Evolutionary conservation across 2,329 filamentous ascomycete species (phyloP), one percentile per base, ranked within the genome.

Genomic region (Venturia asperata): DNA sequence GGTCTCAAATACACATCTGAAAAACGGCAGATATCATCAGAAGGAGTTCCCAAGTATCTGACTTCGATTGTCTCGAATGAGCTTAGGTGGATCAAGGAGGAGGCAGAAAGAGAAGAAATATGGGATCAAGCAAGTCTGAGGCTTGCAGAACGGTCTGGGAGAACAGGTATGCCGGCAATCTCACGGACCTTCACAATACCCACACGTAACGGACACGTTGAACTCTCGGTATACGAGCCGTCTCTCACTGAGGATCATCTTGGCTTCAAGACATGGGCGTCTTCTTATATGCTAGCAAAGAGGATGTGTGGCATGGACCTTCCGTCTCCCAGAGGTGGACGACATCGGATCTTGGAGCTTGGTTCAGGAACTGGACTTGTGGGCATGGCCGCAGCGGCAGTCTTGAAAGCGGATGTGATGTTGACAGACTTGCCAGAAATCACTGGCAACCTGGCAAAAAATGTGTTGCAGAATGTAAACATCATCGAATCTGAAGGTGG

Each of bases 231-330:
- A 47, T 84, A 91, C 65, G 94, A 99, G 74, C 94, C 94, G 1
- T 87, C 92, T 0, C 80, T 97, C 65, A 96, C 91, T 0, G 89
- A 89, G 7, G 93, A 97, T 75, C 89, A 90, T 66, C 81, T 97
- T 21, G 94, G 94, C 1, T 82, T 95, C 74, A 97, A 99, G 76
- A 99, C 94, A 0, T 97, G 94, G 94, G 91, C 90, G 0, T 93
- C 92, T 0, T 93, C 92, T 0, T 95, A 92, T 72, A 83, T 95
- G 1, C 85, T 97, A 5, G 89, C 93, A 0, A 88, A 85, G 69
- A 85, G 89, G 30, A 82, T 97, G 34, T 72, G 72, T 61, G 68
- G 67, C 3, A 72, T 82, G 19, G 43, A 68, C 4, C 49, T 74
- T 6, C 66, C 67, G 43, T 69, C 15, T 39, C 65, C 1, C 4